These are phyloP conservation scores for Elaeis oleifera DNA, from an alignment of 202 grass and related monocot species.

Conservation along the genomic window DNA sequence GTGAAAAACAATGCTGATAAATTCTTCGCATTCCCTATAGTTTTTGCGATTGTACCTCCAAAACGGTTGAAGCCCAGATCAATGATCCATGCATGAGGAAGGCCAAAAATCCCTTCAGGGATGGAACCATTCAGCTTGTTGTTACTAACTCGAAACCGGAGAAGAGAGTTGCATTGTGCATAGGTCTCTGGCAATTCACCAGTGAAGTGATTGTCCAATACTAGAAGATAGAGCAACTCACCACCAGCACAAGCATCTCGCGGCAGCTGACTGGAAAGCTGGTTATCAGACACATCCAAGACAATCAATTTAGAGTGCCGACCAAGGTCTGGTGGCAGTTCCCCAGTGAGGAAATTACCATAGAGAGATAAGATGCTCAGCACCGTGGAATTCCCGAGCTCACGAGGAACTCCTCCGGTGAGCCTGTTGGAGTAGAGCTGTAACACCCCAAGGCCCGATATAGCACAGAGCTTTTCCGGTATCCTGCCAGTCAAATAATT, in stretches of 20 bases:
- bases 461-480: conserved; percentile 41
- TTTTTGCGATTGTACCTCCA: conserved; percentile 32
- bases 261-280: conserved; percentile 54
- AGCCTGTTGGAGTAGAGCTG: conserved; percentile 73
- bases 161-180: conserved; percentile 36
- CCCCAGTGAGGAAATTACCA: conserved; percentile 67
- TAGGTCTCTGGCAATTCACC: conserved; percentile 52
- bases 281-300: conserved; percentile 91
- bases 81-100: conserved; percentile 65
- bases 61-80: conserved; percentile 75
- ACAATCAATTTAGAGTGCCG: conserved; percentile 50
- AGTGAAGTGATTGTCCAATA: conserved; percentile 67
- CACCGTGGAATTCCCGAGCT: conserved; percentile 70
- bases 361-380: conserved; percentile 64
- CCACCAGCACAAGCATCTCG: conserved; percentile 35
- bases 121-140: conserved; percentile 60
- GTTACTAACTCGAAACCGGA: conserved; percentile 68
- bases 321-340: conserved; percentile 54
- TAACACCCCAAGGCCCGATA: conserved; percentile 45
- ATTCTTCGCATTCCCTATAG: conserved; percentile 48
- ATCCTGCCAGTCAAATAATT: conserved; percentile 53
- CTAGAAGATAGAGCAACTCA: conserved; percentile 68
- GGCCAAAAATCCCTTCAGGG: conserved; percentile 49
- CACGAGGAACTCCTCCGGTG: conserved; percentile 49
- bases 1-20: conserved; percentile 62